phyloP scores from a whole-genome alignment of 768 basidiomycete species.

The Sporobolomyces phaffii region DNA sequence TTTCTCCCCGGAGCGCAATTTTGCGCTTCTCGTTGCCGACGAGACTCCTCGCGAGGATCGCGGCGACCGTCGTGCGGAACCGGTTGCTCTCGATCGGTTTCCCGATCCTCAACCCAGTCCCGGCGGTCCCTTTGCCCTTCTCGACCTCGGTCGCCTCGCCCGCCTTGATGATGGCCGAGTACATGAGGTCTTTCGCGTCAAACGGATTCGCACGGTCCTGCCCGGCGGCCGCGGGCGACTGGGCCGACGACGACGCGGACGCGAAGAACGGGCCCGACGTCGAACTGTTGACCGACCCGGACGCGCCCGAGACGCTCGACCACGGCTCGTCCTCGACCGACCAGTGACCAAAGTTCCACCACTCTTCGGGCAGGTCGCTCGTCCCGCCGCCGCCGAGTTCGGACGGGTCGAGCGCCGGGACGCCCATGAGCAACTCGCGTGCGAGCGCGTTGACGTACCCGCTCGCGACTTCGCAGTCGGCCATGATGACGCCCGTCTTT shows the following conservation, averaged over 20 bases:
- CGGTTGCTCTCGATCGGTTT: constrained; percentile 10
- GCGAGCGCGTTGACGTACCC: constrained; percentile 38
- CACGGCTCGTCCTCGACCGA: constrained; percentile 27
- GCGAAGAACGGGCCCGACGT: constrained; percentile 27
- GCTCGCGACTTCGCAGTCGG: constrained; percentile 18
- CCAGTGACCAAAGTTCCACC: constrained; percentile 22
- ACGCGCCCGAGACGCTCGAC: constrained; percentile 3
- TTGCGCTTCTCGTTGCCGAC: constrained; percentile 17
- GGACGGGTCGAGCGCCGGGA: constrained; percentile 7
- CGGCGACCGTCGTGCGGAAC: constrained; percentile 3
- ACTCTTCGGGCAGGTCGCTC: constrained; percentile 4
- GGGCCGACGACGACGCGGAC: background rate
- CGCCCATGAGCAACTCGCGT: constrained; percentile 36
- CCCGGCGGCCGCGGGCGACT: too few species aligned
- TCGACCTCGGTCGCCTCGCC: constrained; percentile 17
- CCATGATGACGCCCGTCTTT: constrained; percentile 34
- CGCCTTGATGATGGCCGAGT: constrained; percentile 4
- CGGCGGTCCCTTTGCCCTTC: constrained; percentile 16
- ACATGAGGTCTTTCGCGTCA: constrained; percentile 22
- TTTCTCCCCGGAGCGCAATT: constrained; percentile 9
- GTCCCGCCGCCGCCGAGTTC: background rate
- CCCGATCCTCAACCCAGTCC: constrained; percentile 15
- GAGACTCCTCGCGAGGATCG: constrained; percentile 21
- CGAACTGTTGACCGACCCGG: background rate
- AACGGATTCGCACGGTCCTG: constrained; percentile 18